Evolutionary conservation across 306 rosid species (phyloP).

Genomic region (Echinosophora koreensis): DNA sequence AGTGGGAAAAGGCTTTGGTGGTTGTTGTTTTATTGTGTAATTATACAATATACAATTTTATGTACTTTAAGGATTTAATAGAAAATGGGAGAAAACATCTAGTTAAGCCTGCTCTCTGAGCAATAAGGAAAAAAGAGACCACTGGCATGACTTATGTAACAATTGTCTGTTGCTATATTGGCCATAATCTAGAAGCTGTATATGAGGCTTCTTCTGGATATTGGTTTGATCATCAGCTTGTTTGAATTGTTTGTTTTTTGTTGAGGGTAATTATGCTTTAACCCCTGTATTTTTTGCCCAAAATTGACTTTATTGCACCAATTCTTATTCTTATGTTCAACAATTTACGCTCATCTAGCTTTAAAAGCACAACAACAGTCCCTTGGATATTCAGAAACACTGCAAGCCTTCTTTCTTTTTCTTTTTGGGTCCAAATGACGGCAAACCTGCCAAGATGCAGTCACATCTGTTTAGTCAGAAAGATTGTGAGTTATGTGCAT

Average conservation of each 20-base stretch:
- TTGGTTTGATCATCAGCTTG: constrained; percentile 19
- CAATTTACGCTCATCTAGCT: background rate
- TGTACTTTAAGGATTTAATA: background rate
- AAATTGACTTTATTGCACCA: background rate
- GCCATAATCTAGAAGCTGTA: background rate
- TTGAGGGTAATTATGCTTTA: background rate
- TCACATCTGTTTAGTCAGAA: background rate
- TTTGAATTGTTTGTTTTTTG: background rate
- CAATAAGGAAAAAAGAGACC: background rate
- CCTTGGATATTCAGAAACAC: background rate
- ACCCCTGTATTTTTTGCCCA: background rate
- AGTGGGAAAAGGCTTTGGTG: too few species aligned
- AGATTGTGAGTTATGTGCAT: background rate
- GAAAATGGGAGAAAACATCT: background rate
- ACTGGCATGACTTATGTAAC: background rate
- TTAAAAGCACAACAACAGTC: background rate
- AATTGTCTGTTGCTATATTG: background rate
- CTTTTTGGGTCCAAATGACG: background rate
- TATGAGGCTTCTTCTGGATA: background rate
- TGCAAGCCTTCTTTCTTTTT: background rate
- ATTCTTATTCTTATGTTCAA: background rate
- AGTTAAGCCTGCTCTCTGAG: background rate
- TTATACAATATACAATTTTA: background rate
- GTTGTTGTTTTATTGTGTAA: background rate
- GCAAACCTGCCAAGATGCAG: background rate